phyloP scores from a whole-genome alignment of 2,329 filamentous ascomycete species.

The Ampelomyces quisqualis region DNA sequence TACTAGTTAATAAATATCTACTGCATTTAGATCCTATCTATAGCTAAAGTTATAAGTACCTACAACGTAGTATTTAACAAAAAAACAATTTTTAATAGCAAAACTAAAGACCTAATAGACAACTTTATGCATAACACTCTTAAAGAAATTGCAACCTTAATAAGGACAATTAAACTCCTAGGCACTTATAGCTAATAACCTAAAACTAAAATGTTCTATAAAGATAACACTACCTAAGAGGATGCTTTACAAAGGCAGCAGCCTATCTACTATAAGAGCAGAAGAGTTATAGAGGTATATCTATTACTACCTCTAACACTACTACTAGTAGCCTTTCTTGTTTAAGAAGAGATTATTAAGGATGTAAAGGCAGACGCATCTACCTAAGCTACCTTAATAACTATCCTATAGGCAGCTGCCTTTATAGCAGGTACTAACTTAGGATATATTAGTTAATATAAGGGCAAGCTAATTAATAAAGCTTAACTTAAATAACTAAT shows the following conservation, averaged over 20 bases:
- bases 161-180: conserved; percentile 2
- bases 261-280: conserved; percentile 1
- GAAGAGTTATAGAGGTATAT: not conserved
- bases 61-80: conserved; percentile 7
- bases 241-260: not conserved
- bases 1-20: conserved; percentile 8
- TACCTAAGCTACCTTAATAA: not conserved
- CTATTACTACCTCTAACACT: not conserved
- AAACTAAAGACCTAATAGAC: conserved; percentile 9
- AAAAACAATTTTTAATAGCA: conserved; percentile 6
- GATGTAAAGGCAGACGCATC: not conserved
- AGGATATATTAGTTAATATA: not conserved
- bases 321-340: not conserved
- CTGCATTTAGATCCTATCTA: conserved; percentile 6
- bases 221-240: conserved; percentile 1
- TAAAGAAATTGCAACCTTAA: conserved; percentile 3
- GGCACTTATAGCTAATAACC: not conserved
- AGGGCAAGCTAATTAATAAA: conserved; percentile 2
- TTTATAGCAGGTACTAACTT: conserved; percentile 4
- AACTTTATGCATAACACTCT: conserved; percentile 10
- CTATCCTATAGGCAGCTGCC: conserved; percentile 3
- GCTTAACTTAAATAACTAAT: conserved; percentile 1
- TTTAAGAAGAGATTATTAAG: not conserved
- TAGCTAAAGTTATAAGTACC: conserved; percentile 6
- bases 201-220: conserved; percentile 1